These are phyloP conservation scores for Leccinum fibrillosum DNA, from an alignment of 768 basidiomycete species.

Conservation along the genomic window DNA sequence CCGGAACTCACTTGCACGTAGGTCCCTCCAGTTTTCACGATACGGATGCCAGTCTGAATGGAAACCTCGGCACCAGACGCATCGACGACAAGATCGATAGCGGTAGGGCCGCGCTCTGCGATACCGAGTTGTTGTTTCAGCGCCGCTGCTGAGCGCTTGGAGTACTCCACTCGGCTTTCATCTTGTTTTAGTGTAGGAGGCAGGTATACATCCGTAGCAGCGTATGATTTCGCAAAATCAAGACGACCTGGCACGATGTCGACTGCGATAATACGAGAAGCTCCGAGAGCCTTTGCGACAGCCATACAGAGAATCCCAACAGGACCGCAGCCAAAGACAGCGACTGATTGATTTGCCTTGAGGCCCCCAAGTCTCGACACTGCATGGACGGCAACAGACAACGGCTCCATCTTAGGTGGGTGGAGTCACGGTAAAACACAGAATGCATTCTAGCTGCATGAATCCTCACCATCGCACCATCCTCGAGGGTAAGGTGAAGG, in stretches of 20 bases:
- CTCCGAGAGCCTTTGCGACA: conserved; percentile 92
- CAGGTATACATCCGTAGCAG: conserved; percentile 71
- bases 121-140: conserved; percentile 68
- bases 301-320: conserved; percentile 91
- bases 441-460: neutral
- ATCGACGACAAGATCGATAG: conserved; percentile 86
- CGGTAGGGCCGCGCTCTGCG: conserved; percentile 62
- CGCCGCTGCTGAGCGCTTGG: conserved; percentile 62
- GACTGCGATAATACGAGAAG: conserved; percentile 77
- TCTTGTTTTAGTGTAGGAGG: conserved; percentile 59
- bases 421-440: neutral
- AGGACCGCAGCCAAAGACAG: conserved; percentile 87
- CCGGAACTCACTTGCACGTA: conserved; percentile 53
- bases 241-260: conserved; percentile 77
- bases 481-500: conserved; percentile 81
- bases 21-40: conserved; percentile 74
- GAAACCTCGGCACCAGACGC: conserved; percentile 92
- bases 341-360: conserved; percentile 70
- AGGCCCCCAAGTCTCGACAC: conserved; percentile 74
- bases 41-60: conserved; percentile 78
- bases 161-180: conserved; percentile 70
- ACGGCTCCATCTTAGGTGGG: conserved; percentile 76
- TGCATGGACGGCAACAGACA: conserved; percentile 89
- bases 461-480: conserved; percentile 83
- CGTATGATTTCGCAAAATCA: conserved; percentile 82